phyloP scores from a whole-genome alignment of 2,329 filamentous ascomycete species.

The Pseudocercospora crystallina region DNA sequence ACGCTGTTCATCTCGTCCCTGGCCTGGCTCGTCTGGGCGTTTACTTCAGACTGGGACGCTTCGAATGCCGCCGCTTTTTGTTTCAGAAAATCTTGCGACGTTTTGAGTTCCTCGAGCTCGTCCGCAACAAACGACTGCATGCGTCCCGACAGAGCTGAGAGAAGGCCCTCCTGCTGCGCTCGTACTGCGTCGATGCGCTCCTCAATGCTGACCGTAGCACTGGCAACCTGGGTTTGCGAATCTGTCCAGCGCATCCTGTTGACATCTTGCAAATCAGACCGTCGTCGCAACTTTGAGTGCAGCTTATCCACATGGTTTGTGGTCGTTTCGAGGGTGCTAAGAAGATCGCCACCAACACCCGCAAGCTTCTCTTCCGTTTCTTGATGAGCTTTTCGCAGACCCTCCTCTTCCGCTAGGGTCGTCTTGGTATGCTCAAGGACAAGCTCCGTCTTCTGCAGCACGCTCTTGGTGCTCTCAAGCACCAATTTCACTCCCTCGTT shows the following conservation, averaged over 20 bases:
- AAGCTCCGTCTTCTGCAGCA: constrained; percentile 84
- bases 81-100: constrained; percentile 69
- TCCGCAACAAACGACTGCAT: constrained; percentile 75
- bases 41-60: constrained; percentile 65
- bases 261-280: constrained; percentile 75
- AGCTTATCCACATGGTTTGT: constrained; percentile 78
- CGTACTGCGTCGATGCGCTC: constrained; percentile 71
- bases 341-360: constrained; percentile 70
- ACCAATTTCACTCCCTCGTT: constrained; percentile 72
- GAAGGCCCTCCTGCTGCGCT: constrained; percentile 67
- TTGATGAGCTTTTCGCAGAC: constrained; percentile 79
- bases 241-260: constrained; percentile 79
- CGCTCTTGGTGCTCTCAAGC: constrained; percentile 75
- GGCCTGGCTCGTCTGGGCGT: constrained; percentile 65
- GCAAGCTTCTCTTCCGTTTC: constrained; percentile 77
- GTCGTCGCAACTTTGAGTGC: constrained; percentile 81
- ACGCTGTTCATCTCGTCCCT: constrained; percentile 88
- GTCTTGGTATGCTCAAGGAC: constrained; percentile 76
- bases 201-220: constrained; percentile 77
- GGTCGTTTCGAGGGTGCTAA: constrained; percentile 74
- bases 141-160: constrained; percentile 65
- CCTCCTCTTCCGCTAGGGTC: constrained; percentile 74
- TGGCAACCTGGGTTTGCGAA: constrained; percentile 71
- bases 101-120: constrained; percentile 70
- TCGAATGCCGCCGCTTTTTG: constrained; percentile 68